Conservation (phyloP, 495 filamentous ascomycete genomes). For the Penicillium cinerascens region DNA sequence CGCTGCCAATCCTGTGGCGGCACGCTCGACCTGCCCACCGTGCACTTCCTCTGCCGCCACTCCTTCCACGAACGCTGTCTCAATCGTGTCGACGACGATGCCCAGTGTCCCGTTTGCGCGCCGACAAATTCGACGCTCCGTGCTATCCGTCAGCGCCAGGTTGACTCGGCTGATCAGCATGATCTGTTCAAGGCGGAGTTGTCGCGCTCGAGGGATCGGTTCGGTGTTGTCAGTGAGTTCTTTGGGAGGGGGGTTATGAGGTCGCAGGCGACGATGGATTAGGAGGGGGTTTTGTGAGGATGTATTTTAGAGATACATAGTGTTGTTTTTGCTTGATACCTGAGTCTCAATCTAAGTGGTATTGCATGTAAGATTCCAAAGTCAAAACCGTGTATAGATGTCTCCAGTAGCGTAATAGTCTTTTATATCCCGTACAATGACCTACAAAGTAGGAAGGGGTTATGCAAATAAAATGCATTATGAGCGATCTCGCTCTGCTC, state of each 20-base stretch:
- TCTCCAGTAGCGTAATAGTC: no score
- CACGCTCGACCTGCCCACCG: slow-evolving; percentile 75
- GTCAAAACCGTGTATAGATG: no score
- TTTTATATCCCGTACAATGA: no score
- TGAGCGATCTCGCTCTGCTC: slow-evolving; percentile 11
- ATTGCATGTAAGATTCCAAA: background rate
- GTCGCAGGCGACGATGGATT: slow-evolving; percentile 40
- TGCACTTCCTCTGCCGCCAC: slow-evolving; percentile 96
- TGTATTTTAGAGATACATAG: background rate
- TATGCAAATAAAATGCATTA: slow-evolving; percentile 11
- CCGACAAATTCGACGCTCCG: slow-evolving; percentile 79
- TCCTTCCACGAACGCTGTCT: slow-evolving; percentile 90
- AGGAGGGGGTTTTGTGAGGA: slow-evolving; percentile 3
- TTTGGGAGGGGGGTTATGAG: slow-evolving; percentile 91
- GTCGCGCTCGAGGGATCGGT: slow-evolving; percentile 74
- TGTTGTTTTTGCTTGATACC: slow-evolving; percentile 11
- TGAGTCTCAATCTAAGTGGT: slow-evolving; percentile 4
- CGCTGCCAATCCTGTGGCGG: slow-evolving; percentile 76
- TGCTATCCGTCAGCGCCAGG: slow-evolving; percentile 80
- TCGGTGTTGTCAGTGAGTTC: slow-evolving; percentile 86
- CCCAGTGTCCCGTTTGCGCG: slow-evolving; percentile 82
- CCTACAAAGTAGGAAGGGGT: background rate
- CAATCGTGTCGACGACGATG: slow-evolving; percentile 59
- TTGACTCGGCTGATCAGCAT: slow-evolving; percentile 83
- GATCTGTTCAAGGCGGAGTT: slow-evolving; percentile 84